A percentile compares a stretch with the other conserved stretches of the same genome.
These are phyloP conservation scores for Hippophae tibetana DNA, from an alignment of 306 rosid species.

Conservation along the genomic window DNA sequence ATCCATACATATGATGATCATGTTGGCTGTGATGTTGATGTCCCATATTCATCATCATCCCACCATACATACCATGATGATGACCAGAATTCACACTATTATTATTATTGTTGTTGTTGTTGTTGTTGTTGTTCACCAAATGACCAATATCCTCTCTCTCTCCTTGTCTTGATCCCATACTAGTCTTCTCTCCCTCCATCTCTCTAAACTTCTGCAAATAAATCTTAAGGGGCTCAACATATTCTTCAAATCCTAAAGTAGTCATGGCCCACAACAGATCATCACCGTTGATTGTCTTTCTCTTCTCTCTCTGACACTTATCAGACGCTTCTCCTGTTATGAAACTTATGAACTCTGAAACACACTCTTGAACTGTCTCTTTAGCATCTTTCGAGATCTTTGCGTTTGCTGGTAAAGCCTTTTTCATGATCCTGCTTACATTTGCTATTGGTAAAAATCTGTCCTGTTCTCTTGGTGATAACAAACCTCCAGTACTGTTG, in stretches of 20 bases:
- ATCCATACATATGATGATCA: constrained; percentile 35
- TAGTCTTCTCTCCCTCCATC: constrained; percentile 41
- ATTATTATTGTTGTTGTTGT: constrained; percentile 3
- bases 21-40: constrained; percentile 22
- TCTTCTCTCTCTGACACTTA: constrained; percentile 52
- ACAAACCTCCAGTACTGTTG: neutral
- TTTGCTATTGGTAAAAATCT: constrained; percentile 49
- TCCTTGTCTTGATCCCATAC: constrained; percentile 8
- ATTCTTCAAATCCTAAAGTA: constrained; percentile 43
- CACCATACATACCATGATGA: constrained; percentile 9
- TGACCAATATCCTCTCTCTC: neutral
- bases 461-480: constrained; percentile 39
- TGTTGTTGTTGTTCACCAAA: neutral
- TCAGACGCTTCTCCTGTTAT: constrained; percentile 48
- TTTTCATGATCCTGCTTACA: constrained; percentile 62
- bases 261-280: constrained; percentile 60
- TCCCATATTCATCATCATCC: constrained; percentile 34
- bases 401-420: constrained; percentile 43
- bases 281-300: constrained; percentile 55
- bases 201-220: constrained; percentile 45
- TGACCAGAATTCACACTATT: constrained; percentile 8
- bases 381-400: constrained; percentile 58
- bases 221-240: constrained; percentile 50
- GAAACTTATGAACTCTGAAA: constrained; percentile 53
- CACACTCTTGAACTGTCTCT: constrained; percentile 56